phyloP scores from a whole-genome alignment of 176 grass and related monocot genomes.

The Elymus sibiricus region DNA sequence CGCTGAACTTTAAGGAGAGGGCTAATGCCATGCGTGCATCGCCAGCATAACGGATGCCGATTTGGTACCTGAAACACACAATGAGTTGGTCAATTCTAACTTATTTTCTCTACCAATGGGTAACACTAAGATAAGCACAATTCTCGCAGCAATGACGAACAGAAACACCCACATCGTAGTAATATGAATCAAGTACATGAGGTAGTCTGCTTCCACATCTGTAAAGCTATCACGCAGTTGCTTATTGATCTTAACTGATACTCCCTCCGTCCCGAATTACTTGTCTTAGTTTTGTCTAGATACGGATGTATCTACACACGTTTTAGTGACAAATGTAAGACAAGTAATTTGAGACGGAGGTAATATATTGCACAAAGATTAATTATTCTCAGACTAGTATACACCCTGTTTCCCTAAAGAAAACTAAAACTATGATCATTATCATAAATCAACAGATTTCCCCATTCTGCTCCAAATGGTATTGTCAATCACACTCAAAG shows the following conservation, averaged over 20 bases:
- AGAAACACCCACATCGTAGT: not conserved
- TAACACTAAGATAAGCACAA: not conserved
- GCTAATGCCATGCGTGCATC: slow-evolving; percentile 87
- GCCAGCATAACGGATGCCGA: slow-evolving; percentile 87
- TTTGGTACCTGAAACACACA: slow-evolving; percentile 74
- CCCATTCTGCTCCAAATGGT: not conserved
- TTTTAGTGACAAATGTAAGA: too few relatives aligned
- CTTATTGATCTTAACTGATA: not conserved
- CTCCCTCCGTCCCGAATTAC: too few relatives aligned
- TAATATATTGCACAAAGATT: not conserved
- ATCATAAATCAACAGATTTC: not conserved
- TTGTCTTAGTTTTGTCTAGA: too few relatives aligned
- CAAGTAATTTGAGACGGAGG: too few relatives aligned
- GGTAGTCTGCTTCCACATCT: not conserved
- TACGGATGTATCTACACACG: too few relatives aligned
- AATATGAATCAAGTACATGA: not conserved
- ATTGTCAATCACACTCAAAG: not conserved
- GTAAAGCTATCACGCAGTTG: not conserved
- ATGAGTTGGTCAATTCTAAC: not conserved
- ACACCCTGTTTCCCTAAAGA: too few relatives aligned
- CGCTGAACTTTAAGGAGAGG: slow-evolving; percentile 75
- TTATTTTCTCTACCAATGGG: not conserved
- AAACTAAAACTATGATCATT: not conserved
- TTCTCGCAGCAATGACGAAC: not conserved
- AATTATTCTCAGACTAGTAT: not conserved